Evolutionary conservation across 2,329 filamentous ascomycete genomes (phyloP), one percentile per base, ranked within the genome.

Genomic region (Aureobasidium sp.): DNA sequence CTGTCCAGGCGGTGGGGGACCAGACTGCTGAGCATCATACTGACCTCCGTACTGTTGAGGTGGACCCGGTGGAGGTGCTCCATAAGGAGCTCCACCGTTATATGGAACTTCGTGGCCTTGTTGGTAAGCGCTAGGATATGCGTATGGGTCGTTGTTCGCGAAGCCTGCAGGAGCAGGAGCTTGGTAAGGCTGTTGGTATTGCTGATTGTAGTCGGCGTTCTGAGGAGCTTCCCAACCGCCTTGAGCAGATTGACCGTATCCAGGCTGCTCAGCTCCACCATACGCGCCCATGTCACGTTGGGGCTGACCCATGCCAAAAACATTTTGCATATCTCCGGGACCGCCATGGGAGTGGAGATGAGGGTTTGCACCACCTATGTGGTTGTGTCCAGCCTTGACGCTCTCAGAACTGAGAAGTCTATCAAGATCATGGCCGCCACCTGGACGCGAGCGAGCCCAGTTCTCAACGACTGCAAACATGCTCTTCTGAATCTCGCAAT

Each of bases 381-480:
- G 94, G 76, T 98, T 99, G 76, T 90, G 91, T 51, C 95, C 94
- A 11, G 86, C 85, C 74, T 89, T 91, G 67, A 99, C 96, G 9
- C 93, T 94, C 63, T 97, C 90, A 0, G 94, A 94, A 54, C 89
- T 91, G 13, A 99, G 86, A n/a, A 96, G 74, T 62, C 88, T 82
- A 74, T 97, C 91, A 23, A 98, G 83, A 60, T 89, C 86, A 61
- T 88, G 82, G n/a, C n/a, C n/a, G n/a, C n/a, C n/a, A n/a, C n/a
- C n/a, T n/a, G n/a, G n/a, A 66, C 91, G 86, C 70, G 90, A 87
- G 56, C 93, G 87, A 0, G 88, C 91, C 95, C 95, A 99, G 67
- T 87, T 85, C 72, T 92, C 88, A 2, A 99, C 94, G 0, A 92
- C 93, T 64, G 90, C 86, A 80, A 93, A 98, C 96, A 99, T 99